phyloP scores from a whole-genome alignment of 495 filamentous ascomycete species.

The Penicillium crystallinum region DNA sequence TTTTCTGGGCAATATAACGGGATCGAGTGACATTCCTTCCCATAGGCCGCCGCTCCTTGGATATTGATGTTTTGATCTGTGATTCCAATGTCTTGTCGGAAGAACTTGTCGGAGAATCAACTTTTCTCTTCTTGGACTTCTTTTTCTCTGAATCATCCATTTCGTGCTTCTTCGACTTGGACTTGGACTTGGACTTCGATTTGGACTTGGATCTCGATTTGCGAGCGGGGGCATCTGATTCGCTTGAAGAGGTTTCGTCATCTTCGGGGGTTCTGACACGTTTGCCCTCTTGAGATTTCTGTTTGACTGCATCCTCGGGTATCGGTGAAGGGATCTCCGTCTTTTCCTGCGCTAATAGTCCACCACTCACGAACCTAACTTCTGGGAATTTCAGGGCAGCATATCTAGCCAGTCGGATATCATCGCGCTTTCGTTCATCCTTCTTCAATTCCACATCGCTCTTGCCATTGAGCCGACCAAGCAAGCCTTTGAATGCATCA shows the following conservation, averaged over 20 bases:
- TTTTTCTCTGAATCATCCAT: constrained; percentile 30
- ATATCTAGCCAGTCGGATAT: constrained; percentile 61
- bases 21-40: constrained; percentile 60
- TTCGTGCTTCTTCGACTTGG: constrained; percentile 12
- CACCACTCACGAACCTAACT: constrained; percentile 77
- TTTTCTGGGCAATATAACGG: constrained; percentile 75
- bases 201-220: constrained; percentile 19
- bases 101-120: constrained; percentile 28
- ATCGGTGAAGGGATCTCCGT: constrained; percentile 18
- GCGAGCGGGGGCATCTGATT: constrained; percentile 1
- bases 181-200: constrained; percentile 20
- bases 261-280: constrained; percentile 7
- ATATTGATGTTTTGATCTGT: constrained; percentile 22
- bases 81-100: constrained; percentile 6
- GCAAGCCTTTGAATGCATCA: constrained; percentile 72
- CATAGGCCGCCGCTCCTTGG: constrained; percentile 40
- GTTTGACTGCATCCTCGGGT: constrained; percentile 13
- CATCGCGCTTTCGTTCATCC: constrained; percentile 57
- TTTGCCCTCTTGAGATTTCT: constrained; percentile 21
- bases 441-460: constrained; percentile 59
- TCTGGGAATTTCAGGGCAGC: constrained; percentile 63
- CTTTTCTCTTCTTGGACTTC: constrained; percentile 48
- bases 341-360: constrained; percentile 68
- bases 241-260: constrained; percentile 1
- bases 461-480: constrained; percentile 88